These are phyloP conservation scores for Populus hybrid DNA, from an alignment of 441 rosid genomes.

Conservation along the genomic window DNA sequence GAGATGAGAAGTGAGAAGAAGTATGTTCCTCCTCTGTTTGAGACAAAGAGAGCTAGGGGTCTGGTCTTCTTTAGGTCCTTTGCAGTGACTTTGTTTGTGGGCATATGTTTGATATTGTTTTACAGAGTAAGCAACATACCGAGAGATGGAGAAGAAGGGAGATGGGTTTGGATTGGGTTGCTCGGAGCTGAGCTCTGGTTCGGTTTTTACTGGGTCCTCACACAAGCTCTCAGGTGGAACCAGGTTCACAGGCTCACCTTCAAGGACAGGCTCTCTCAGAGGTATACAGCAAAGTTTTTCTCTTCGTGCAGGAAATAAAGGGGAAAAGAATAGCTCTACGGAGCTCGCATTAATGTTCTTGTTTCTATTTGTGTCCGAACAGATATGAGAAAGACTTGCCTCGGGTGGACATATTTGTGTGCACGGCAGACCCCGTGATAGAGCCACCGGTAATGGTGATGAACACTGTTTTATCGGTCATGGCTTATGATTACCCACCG, in stretches of 20 bases:
- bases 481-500: conserved; percentile 65
- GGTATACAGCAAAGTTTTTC: conserved; percentile 16
- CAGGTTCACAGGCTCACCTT: conserved; percentile 35
- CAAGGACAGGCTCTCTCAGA: conserved; percentile 43
- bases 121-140: conserved; percentile 38
- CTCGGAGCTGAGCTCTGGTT: conserved; percentile 52
- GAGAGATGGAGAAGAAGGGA: conserved; percentile 21
- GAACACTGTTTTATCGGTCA: conserved; percentile 60
- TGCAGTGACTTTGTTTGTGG: conserved; percentile 35
- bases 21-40: conserved; percentile 38
- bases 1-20: conserved; percentile 5
- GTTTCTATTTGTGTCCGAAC: background rate
- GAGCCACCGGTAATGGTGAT: conserved; percentile 72
- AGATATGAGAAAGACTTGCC: conserved; percentile 42
- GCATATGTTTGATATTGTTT: conserved; percentile 29
- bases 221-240: conserved; percentile 44
- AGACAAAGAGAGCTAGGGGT: conserved; percentile 31
- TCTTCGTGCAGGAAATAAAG: background rate
- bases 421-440: conserved; percentile 69
- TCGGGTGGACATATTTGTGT: conserved; percentile 66
- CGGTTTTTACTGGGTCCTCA: conserved; percentile 48
- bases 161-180: conserved; percentile 50
- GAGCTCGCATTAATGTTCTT: background rate
- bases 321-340: background rate
- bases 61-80: conserved; percentile 24